Evolutionary conservation across 345 rosid species (phyloP).

Genomic region (Hibiscus trionum): DNA sequence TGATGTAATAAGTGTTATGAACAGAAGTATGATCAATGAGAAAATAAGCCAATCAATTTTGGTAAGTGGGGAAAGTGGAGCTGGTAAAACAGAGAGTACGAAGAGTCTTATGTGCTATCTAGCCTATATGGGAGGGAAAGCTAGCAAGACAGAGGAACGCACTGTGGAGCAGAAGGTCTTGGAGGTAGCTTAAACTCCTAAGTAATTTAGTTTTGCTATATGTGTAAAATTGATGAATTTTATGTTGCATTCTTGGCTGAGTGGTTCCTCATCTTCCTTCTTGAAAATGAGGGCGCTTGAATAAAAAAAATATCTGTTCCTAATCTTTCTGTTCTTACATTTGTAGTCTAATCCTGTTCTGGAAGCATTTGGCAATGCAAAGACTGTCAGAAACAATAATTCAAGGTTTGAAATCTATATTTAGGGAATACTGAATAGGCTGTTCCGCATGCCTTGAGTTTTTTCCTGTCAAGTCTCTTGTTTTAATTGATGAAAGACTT

Average conservation of each 20-base stretch:
- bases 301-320: neutral
- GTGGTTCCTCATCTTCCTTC: too few relatives aligned
- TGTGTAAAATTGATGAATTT: constrained; percentile 8
- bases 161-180: constrained; percentile 95
- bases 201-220: constrained; percentile 6
- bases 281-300: neutral
- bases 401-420: constrained; percentile 53
- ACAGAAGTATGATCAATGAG: constrained; percentile 87
- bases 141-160: constrained; percentile 53
- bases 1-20: constrained; percentile 9
- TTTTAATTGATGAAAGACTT: constrained; percentile 14
- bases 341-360: constrained; percentile 92
- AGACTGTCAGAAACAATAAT: constrained; percentile 93
- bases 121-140: constrained; percentile 93
- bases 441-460: constrained; percentile 6
- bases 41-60: constrained; percentile 82
- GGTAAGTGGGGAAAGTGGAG: constrained; percentile 99
- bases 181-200: constrained; percentile 45
- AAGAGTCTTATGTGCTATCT: constrained; percentile 93
- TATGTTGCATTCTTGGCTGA: neutral
- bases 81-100: constrained; percentile 98
- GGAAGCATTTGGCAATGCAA: constrained; percentile 99
- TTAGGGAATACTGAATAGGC: neutral
- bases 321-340: constrained; percentile 5
- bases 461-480: neutral